Conservation (phyloP, 108 stramenopile genomes). For the Epithemia pelagica region DNA sequence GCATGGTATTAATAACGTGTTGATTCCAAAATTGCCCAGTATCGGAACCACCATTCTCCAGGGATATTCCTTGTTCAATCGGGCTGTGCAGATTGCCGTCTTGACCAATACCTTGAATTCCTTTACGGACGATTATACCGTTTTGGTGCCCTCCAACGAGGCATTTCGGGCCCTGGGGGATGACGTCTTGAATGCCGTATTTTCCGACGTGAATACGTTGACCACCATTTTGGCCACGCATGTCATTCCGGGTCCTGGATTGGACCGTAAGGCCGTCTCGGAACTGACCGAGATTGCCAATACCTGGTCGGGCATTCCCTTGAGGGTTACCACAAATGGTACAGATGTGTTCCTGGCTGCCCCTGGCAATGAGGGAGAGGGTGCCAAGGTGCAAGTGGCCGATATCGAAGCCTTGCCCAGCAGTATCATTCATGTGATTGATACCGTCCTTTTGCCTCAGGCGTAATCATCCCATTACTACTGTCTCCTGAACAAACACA, state of each 20-base stretch:
- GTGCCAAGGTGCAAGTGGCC: too few relatives aligned
- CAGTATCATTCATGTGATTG: conserved; percentile 49
- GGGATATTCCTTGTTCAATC: neutral
- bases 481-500: too few relatives aligned
- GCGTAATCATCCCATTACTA: too few relatives aligned
- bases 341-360: conserved; percentile 2
- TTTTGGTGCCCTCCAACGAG: conserved; percentile 13
- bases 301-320: neutral
- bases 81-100: neutral
- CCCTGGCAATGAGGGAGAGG: neutral
- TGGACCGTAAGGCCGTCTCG: neutral
- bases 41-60: neutral
- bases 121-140: conserved; percentile 8
- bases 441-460: conserved; percentile 22
- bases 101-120: neutral
- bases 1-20: conserved; percentile 14
- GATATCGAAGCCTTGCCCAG: too few relatives aligned
- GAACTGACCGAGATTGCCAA: neutral
- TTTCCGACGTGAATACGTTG: neutral
- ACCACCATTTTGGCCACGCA: neutral
- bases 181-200: neutral
- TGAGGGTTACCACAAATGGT: neutral
- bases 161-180: neutral
- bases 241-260: neutral
- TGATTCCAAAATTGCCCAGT: conserved; percentile 8